phyloP scores from a whole-genome alignment of 2,329 filamentous ascomycete genomes.

The Plectosphaerella sp. region DNA sequence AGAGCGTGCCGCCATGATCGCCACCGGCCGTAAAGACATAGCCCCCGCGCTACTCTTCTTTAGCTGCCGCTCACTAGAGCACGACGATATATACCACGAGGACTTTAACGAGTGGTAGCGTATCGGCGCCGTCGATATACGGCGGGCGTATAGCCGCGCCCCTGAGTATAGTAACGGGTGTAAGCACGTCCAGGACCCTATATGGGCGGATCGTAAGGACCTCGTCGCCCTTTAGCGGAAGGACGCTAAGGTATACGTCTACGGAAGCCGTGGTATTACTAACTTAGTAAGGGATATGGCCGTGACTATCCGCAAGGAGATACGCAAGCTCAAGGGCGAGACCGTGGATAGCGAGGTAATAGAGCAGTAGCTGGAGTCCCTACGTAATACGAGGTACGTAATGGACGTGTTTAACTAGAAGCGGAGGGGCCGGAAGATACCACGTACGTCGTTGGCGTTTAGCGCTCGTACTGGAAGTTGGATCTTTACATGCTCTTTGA shows the following conservation, averaged over 20 bases:
- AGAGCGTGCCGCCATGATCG: slow-evolving; percentile 31
- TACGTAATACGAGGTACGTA: slow-evolving; percentile 51
- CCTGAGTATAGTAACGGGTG: slow-evolving; percentile 40
- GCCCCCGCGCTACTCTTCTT: slow-evolving; percentile 43
- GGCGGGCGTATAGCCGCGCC: slow-evolving; percentile 47
- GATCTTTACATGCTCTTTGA: too few relatives aligned
- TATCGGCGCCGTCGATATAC: slow-evolving; percentile 47
- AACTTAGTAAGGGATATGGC: slow-evolving; percentile 31
- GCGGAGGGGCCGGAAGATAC: background rate
- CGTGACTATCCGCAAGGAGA: slow-evolving; percentile 12
- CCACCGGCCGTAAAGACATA: slow-evolving; percentile 29
- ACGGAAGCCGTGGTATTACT: slow-evolving; percentile 45
- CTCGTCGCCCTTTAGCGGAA: slow-evolving; percentile 26
- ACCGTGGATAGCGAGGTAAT: slow-evolving; percentile 33
- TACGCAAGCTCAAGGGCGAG: slow-evolving; percentile 20
- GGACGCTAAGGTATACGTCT: slow-evolving; percentile 54
- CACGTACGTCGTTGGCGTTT: too few relatives aligned
- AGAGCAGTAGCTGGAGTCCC: slow-evolving; percentile 41
- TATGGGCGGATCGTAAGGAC: slow-evolving; percentile 26
- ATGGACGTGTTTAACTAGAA: slow-evolving; percentile 57
- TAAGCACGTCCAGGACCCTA: slow-evolving; percentile 41
- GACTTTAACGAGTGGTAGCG: slow-evolving; percentile 42
- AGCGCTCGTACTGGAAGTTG: too few relatives aligned
- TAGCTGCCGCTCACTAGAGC: slow-evolving; percentile 35
- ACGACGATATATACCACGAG: slow-evolving; percentile 39